phyloP scores from a whole-genome alignment of 768 basidiomycete genomes.

The Phylloporus scabripes region DNA sequence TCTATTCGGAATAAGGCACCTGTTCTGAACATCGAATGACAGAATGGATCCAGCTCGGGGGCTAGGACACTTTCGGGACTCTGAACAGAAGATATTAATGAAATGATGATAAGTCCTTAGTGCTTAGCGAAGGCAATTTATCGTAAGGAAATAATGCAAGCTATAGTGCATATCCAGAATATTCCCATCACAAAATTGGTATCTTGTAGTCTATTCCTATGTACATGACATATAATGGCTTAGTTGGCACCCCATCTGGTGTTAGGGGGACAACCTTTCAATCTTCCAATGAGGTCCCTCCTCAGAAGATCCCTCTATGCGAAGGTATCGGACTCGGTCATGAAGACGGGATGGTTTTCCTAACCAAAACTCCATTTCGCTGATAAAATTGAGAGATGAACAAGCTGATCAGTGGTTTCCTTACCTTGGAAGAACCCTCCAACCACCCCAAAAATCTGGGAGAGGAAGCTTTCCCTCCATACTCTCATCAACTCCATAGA shows the following conservation, averaged over 20 bases:
- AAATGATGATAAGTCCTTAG: background rate
- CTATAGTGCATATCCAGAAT: background rate
- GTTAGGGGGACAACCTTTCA: conserved; percentile 71
- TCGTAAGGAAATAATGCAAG: too few relatives aligned
- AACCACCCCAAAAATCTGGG: conserved; percentile 96
- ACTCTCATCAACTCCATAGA: conserved; percentile 46
- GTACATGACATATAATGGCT: background rate
- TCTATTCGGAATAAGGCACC: conserved; percentile 1
- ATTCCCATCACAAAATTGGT: conserved; percentile 4
- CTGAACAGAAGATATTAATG: background rate
- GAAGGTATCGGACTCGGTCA: conserved; percentile 78
- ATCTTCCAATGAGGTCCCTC: conserved; percentile 65
- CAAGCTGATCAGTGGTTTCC: background rate
- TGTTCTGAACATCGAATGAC: background rate
- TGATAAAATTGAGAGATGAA: conserved; percentile 28
- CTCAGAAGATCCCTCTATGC: conserved; percentile 42
- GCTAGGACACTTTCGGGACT: background rate
- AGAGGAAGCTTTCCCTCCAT: conserved; percentile 52
- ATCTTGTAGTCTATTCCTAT: conserved; percentile 4
- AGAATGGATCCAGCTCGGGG: background rate
- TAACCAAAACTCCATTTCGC: conserved; percentile 97
- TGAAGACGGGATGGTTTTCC: conserved; percentile 93
- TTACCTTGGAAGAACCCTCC: conserved; percentile 87
- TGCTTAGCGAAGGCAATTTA: background rate
- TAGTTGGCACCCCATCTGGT: background rate